Percentiles rank a stretch among this genome's conserved stretches.
Evolutionary conservation across 2,329 filamentous ascomycete species (phyloP).

Genomic region (Chaetothyriales sp.): DNA sequence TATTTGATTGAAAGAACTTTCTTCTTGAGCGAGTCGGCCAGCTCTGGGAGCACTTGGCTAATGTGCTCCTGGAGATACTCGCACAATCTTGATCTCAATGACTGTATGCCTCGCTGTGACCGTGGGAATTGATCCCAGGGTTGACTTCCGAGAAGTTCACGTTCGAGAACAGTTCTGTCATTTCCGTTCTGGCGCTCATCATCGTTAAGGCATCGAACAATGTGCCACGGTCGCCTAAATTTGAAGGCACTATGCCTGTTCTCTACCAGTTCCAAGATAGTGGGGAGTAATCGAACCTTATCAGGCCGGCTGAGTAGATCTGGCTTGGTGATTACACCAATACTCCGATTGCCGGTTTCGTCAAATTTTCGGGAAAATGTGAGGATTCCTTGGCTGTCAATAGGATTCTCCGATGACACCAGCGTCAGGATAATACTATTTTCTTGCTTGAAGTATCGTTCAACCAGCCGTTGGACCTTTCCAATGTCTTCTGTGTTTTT

Average conservation of each 20-base stretch:
- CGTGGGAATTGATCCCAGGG: constrained; percentile 10
- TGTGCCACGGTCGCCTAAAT: constrained; percentile 26
- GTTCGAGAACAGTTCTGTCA: constrained; percentile 7
- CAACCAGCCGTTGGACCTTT: constrained; percentile 36
- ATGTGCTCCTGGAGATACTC: constrained; percentile 23
- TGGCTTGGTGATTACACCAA: constrained; percentile 34
- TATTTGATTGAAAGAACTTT: constrained; percentile 8
- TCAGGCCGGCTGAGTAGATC: constrained; percentile 17
- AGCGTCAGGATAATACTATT: constrained; percentile 36
- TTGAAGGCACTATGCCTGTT: constrained; percentile 20
- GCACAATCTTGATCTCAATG: constrained; percentile 20
- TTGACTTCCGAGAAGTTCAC: constrained; percentile 13
- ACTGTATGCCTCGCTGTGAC: constrained; percentile 20
- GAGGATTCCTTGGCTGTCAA: constrained; percentile 27
- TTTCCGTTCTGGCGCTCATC: constrained; percentile 10
- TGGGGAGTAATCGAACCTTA: constrained; percentile 1
- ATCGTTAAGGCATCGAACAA: constrained; percentile 24
- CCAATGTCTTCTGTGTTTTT: constrained; percentile 18
- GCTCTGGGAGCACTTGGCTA: constrained; percentile 8
- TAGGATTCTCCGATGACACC: constrained; percentile 29
- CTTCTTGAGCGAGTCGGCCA: constrained; percentile 10
- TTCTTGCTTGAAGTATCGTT: constrained; percentile 28
- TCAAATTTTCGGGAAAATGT: constrained; percentile 22
- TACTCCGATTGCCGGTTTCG: constrained; percentile 23
- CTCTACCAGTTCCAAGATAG: constrained; percentile 18